Evolutionary conservation across 352 stramenopile genomes (phyloP).

Genomic region (Phytophthora crassamura): DNA sequence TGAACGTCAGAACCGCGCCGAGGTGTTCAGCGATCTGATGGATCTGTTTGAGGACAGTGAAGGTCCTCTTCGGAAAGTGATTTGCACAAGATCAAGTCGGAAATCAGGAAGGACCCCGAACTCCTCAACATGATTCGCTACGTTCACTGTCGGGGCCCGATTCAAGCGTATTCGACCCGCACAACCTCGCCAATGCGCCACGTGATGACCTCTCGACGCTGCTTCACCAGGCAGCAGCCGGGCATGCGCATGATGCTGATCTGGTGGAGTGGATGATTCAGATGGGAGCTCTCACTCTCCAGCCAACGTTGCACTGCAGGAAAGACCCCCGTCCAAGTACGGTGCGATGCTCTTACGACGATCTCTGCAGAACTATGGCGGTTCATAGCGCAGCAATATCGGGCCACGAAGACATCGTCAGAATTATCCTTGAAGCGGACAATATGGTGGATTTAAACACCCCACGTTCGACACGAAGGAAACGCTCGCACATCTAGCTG

Average conservation of each 20-base stretch:
- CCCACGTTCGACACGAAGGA: slow-evolving; percentile 35
- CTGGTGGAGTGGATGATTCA: slow-evolving; percentile 53
- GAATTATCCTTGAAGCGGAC: slow-evolving; percentile 37
- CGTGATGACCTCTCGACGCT: slow-evolving; percentile 13
- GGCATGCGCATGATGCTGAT: slow-evolving; percentile 22
- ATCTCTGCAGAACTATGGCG: slow-evolving; percentile 23
- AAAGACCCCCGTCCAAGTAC: slow-evolving; percentile 8
- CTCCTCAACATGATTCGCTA: slow-evolving; percentile 12
- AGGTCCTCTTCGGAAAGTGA: slow-evolving; percentile 6
- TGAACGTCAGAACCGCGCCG: background rate
- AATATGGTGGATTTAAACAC: slow-evolving; percentile 41
- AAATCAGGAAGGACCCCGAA: slow-evolving; percentile 18
- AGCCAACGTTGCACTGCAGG: slow-evolving; percentile 23
- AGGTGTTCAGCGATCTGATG: slow-evolving; percentile 25
- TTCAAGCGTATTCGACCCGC: too few species aligned
- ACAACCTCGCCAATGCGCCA: too few species aligned
- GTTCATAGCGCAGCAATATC: slow-evolving; percentile 32
- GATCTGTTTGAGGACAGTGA: slow-evolving; percentile 15
- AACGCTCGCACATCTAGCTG: slow-evolving; percentile 35
- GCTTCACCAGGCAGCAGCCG: slow-evolving; percentile 41
- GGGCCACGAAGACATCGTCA: slow-evolving; percentile 34
- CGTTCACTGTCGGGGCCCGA: too few species aligned
- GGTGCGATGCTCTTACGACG: slow-evolving; percentile 1
- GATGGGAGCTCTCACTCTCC: slow-evolving; percentile 26
- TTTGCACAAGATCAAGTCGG: background rate